Conservation (phyloP, 148 eudicot genomes). For the Persicaria maculosa region DNA sequence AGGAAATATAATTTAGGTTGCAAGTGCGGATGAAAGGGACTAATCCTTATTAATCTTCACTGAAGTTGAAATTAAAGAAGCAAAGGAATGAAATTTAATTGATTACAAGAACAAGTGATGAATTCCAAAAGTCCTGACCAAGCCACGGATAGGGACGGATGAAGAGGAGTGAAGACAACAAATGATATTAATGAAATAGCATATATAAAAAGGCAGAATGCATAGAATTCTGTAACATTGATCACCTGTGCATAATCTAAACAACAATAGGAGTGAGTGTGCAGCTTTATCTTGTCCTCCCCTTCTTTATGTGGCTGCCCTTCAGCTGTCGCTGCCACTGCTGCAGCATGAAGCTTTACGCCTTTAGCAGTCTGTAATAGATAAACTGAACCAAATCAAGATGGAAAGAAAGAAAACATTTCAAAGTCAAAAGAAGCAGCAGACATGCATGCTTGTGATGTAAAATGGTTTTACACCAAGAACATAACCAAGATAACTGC, state of each 20-base stretch:
- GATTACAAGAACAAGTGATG: neutral
- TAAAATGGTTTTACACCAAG: neutral
- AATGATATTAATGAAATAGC: neutral
- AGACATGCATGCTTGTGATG: neutral
- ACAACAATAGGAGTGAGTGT: conserved; percentile 95
- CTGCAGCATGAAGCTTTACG: conserved; percentile 83
- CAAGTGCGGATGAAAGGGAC: neutral
- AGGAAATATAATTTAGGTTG: neutral
- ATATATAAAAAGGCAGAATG: neutral
- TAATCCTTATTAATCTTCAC: neutral
- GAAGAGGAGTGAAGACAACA: neutral
- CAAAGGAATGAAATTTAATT: neutral
- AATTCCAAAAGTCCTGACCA: conserved; percentile 1
- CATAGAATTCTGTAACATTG: neutral
- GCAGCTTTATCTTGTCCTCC: conserved; percentile 87
- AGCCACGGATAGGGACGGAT: neutral
- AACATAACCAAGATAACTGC: neutral
- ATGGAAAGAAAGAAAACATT: conserved; percentile 1
- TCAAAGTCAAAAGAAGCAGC: neutral
- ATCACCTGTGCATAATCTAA: conserved; percentile 95
- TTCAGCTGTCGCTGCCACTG: conserved; percentile 81
- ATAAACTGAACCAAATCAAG: conserved; percentile 10
- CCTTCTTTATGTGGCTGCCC: conserved; percentile 53
- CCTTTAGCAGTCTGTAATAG: conserved; percentile 75
- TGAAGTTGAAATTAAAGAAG: neutral